A percentile compares a stretch with the other conserved stretches of the same genome.
phyloP scores from a whole-genome alignment of 176 grass and related monocot species.

The Aegilops speltoides region DNA sequence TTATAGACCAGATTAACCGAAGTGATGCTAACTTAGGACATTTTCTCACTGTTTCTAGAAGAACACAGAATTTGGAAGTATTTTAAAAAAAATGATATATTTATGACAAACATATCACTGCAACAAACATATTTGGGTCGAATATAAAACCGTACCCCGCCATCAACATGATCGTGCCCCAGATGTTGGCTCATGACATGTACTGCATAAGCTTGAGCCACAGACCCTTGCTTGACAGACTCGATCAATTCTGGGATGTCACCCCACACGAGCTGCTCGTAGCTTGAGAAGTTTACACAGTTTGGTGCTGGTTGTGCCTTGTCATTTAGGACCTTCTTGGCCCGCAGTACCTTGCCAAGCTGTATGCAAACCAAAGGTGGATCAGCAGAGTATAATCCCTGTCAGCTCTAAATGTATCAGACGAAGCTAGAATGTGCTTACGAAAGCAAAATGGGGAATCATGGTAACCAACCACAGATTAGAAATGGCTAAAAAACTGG shows the following conservation, averaged over 20 bases:
- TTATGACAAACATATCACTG: not conserved
- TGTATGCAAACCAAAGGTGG: slow-evolving; percentile 21
- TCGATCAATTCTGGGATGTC: slow-evolving; percentile 55
- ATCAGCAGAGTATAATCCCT: not conserved
- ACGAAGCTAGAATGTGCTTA: not conserved
- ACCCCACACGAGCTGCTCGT: slow-evolving; percentile 74
- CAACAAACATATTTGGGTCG: slow-evolving; percentile 1
- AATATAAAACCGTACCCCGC: slow-evolving; percentile 49
- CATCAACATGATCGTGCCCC: slow-evolving; percentile 60
- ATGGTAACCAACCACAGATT: not conserved
- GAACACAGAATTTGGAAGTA: not conserved
- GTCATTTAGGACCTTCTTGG: slow-evolving; percentile 65
- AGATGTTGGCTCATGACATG: slow-evolving; percentile 76
- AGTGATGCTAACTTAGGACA: not conserved
- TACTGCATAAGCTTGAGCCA: slow-evolving; percentile 57
- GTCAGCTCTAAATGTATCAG: not conserved
- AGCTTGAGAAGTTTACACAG: slow-evolving; percentile 58
- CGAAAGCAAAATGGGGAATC: not conserved
- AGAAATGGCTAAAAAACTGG: not conserved
- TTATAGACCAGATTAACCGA: not conserved
- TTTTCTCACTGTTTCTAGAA: not conserved
- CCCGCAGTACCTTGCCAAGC: slow-evolving; percentile 82
- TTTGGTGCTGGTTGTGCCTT: slow-evolving; percentile 30
- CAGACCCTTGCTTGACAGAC: slow-evolving; percentile 56
- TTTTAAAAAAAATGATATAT: not conserved